These are phyloP conservation scores for Chlamydomonas sp. DNA, from an alignment of 139 green algal species.

Conservation along the genomic window DNA sequence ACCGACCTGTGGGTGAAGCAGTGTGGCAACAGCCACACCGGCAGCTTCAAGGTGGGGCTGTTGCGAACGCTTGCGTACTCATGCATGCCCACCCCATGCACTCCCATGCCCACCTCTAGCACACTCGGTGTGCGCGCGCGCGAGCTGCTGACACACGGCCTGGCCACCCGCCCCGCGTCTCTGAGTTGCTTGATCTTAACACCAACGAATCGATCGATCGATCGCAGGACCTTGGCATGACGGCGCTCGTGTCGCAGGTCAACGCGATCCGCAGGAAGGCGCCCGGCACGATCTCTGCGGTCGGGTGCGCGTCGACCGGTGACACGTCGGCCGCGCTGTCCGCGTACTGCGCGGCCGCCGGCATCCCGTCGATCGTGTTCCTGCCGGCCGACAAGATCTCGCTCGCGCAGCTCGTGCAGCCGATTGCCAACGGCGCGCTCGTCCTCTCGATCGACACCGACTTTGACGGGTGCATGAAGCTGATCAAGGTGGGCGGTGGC, in stretches of 20 bases:
- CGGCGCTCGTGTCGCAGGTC: conserved; percentile 89
- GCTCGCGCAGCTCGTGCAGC: conserved; percentile 96
- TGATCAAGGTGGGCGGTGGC: too few relatives aligned
- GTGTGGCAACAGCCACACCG: conserved; percentile 97
- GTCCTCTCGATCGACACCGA: conserved; percentile 98
- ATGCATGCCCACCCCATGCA: too few relatives aligned
- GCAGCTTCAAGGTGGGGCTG: conserved; percentile 99
- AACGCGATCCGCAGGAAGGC: conserved; percentile 78
- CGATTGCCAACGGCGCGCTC: conserved; percentile 96
- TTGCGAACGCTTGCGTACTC: too few relatives aligned
- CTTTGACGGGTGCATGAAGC: conserved; percentile 99
- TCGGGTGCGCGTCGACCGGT: conserved; percentile 96
- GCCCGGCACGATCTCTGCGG: conserved; percentile 78
- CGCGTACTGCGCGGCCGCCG: conserved; percentile 92
- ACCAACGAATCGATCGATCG: too few relatives aligned
- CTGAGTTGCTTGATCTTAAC: too few relatives aligned
- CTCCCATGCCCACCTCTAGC: too few relatives aligned
- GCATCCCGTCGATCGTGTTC: conserved; percentile 99
- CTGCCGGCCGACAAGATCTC: conserved; percentile 97
- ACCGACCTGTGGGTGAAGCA: conserved; percentile 99
- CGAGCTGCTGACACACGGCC: too few relatives aligned
- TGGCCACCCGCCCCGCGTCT: too few relatives aligned
- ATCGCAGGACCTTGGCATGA: conserved; percentile 99
- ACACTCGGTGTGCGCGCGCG: too few relatives aligned
- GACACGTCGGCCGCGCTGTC: conserved; percentile 96